These are phyloP conservation scores for Periconia digitata DNA, from an alignment of 2,329 filamentous ascomycete genomes.

Conservation along the genomic window DNA sequence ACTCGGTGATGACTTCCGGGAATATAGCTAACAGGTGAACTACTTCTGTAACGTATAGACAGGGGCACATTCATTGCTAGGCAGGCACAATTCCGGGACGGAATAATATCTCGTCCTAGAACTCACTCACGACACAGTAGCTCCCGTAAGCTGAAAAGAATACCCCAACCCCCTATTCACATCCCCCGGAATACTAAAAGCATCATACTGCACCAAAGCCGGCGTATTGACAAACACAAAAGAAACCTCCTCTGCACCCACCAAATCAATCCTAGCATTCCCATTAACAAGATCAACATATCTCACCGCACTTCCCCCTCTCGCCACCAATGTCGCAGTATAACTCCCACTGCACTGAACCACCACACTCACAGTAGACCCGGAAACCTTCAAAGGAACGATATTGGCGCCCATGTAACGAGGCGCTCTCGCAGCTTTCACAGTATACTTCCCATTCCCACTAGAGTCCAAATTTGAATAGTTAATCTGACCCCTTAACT, in stretches of 20 bases:
- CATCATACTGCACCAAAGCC: slow-evolving; percentile 48
- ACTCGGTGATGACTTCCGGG: too few relatives aligned
- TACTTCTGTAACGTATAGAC: too few relatives aligned
- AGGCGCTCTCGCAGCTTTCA: slow-evolving; percentile 47
- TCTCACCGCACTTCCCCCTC: slow-evolving; percentile 32
- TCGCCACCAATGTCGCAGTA: slow-evolving; percentile 41
- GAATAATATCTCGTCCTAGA: too few relatives aligned
- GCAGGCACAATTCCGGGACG: too few relatives aligned
- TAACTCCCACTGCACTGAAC: slow-evolving; percentile 42
- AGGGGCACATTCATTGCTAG: too few relatives aligned
- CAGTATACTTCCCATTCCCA: slow-evolving; percentile 45
- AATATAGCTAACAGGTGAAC: too few relatives aligned
- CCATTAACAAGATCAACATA: slow-evolving; percentile 40
- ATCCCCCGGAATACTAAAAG: slow-evolving; percentile 17
- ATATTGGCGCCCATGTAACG: slow-evolving; percentile 57
- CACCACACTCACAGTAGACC: slow-evolving; percentile 27
- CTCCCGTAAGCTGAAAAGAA: slow-evolving; percentile 20
- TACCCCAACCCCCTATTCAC: slow-evolving; percentile 20
- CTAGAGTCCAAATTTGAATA: slow-evolving; percentile 47
- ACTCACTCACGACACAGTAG: slow-evolving; percentile 10
- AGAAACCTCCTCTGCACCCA: slow-evolving; percentile 6
- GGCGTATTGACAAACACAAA: slow-evolving; percentile 55
- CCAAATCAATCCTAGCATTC: slow-evolving; percentile 2
- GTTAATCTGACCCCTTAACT: slow-evolving; percentile 41
- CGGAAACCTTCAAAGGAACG: slow-evolving; percentile 46